Evolutionary conservation across 352 stramenopile species (phyloP).

Genomic region (Globisporangium spiculum): DNA sequence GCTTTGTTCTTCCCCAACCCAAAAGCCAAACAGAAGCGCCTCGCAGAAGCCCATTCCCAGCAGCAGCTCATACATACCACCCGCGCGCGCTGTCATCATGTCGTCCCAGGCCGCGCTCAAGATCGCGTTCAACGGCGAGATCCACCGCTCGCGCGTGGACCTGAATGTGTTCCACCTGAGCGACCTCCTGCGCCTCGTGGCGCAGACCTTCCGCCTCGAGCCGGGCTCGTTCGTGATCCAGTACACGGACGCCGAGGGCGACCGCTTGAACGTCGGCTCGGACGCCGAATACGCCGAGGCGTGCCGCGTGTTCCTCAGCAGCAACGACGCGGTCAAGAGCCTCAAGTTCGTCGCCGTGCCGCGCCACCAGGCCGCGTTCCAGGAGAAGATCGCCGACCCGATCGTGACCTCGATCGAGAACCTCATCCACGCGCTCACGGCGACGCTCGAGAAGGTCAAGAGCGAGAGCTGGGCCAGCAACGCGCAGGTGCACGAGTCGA

Average conservation of each 20-base stretch:
- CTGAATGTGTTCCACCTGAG: conserved; percentile 45
- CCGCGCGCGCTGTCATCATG: conserved; percentile 13
- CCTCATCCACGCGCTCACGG: conserved; percentile 48
- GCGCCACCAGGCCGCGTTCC: conserved; percentile 35
- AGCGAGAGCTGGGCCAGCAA: conserved; percentile 25
- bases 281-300: conserved; percentile 64
- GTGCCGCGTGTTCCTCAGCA: conserved; percentile 46
- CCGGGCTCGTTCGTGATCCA: conserved; percentile 59
- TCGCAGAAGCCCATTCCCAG: neutral
- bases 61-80: neutral
- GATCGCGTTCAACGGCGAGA: conserved; percentile 74
- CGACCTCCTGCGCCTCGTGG: conserved; percentile 51
- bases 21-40: conserved; percentile 9
- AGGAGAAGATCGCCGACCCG: conserved; percentile 50
- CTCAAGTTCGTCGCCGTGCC: conserved; percentile 69
- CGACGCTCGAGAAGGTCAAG: conserved; percentile 55
- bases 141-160: conserved; percentile 73
- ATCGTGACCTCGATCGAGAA: conserved; percentile 59
- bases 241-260: conserved; percentile 63
- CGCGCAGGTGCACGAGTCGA: conserved; percentile 19
- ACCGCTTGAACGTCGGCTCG: conserved; percentile 62
- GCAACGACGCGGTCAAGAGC: conserved; percentile 38
- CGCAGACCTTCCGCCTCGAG: conserved; percentile 50
- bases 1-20: neutral
- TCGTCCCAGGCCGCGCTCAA: conserved; percentile 56